These are phyloP conservation scores for Pyrenophora tritici-repentis DNA, from an alignment of 2,329 filamentous ascomycete species.

Conservation along the genomic window DNA sequence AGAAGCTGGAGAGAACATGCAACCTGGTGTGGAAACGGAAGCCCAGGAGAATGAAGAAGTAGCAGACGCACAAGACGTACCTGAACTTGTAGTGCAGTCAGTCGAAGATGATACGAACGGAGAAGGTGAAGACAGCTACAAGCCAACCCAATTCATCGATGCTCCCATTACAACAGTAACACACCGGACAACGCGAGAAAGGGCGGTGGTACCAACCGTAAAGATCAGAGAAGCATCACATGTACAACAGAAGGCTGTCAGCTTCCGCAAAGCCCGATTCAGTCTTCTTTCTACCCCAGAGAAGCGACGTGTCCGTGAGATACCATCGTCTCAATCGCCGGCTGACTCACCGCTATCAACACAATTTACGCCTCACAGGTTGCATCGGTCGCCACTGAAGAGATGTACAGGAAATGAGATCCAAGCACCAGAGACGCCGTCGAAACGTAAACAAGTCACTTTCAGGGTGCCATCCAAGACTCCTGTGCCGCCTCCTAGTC, in stretches of 20 bases:
- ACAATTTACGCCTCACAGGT: conserved; percentile 30
- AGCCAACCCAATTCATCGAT: conserved; percentile 37
- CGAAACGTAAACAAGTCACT: conserved; percentile 37
- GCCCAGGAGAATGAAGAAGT: not conserved
- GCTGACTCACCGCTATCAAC: conserved; percentile 36
- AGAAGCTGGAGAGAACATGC: not conserved
- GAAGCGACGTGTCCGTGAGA: conserved; percentile 37
- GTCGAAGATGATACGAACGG: conserved; percentile 10
- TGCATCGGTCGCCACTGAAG: conserved; percentile 20
- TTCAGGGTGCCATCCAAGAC: conserved; percentile 26
- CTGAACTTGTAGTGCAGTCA: conserved; percentile 6
- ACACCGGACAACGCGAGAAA: conserved; percentile 15
- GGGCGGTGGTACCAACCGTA: not conserved
- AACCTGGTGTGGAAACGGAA: not conserved
- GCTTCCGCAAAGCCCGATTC: conserved; percentile 27
- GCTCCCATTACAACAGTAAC: conserved; percentile 17
- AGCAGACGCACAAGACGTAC: not conserved
- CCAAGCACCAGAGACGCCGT: conserved; percentile 29
- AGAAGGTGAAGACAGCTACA: conserved; percentile 31
- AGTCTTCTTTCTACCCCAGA: conserved; percentile 41
- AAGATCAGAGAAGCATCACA: not conserved
- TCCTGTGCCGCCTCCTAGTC: conserved; percentile 16
- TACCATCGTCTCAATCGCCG: conserved; percentile 45
- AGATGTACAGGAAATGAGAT: conserved; percentile 17
- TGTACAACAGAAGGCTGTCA: not conserved